phyloP scores from a whole-genome alignment of 225 moss, liverwort and hornwort genomes.

The Antitrichia curtipendula region DNA sequence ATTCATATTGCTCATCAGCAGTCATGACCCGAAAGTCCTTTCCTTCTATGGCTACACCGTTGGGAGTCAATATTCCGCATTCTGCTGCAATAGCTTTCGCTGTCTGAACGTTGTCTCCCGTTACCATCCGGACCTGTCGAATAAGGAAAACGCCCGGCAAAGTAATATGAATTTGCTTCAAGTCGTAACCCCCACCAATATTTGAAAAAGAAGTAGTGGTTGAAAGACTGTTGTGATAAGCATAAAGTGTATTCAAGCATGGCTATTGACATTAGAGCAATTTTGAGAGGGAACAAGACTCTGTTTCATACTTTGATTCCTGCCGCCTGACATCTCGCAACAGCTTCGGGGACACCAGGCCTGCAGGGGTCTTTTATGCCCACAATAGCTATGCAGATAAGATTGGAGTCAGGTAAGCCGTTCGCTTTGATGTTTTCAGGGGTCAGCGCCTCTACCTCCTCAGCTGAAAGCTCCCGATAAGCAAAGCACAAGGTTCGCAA shows the following conservation, averaged over 20 bases:
- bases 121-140: conserved; percentile 74
- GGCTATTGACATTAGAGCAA: neutral
- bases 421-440: conserved; percentile 43
- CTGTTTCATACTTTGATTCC: conserved; percentile 52
- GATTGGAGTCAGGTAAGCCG: conserved; percentile 56
- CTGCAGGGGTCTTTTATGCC: conserved; percentile 96
- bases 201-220: neutral
- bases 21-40: conserved; percentile 74
- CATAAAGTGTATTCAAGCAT: neutral
- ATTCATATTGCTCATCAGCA: conserved; percentile 47
- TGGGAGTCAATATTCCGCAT: conserved; percentile 61
- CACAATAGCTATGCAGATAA: conserved; percentile 66
- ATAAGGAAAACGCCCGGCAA: neutral
- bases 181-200: neutral
- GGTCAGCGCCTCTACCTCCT: conserved; percentile 35
- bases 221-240: neutral
- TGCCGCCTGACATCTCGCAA: conserved; percentile 67
- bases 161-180: neutral
- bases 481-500: conserved; percentile 85
- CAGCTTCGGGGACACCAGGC: conserved; percentile 92
- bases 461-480: conserved; percentile 45
- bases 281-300: neutral
- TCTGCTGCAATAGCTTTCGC: conserved; percentile 86
- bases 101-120: conserved; percentile 87
- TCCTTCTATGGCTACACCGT: conserved; percentile 66